phyloP scores from a whole-genome alignment of 306 rosid species.

The Potentilla sterilis region DNA sequence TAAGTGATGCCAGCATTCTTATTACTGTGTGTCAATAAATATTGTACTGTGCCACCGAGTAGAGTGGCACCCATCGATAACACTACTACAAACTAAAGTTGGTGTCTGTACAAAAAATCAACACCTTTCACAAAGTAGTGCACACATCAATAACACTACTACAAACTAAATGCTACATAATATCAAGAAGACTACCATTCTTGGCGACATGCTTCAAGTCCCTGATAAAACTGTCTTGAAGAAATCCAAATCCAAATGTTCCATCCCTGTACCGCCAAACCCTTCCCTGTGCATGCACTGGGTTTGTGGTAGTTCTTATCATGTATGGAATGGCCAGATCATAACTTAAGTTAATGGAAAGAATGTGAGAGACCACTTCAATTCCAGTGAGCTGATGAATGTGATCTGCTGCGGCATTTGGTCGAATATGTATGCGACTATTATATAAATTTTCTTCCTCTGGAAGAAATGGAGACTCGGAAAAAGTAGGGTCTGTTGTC shows the following conservation, averaged over 20 bases:
- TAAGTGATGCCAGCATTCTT: conserved; percentile 2
- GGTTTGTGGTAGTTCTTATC: conserved; percentile 43
- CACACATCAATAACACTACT: conserved; percentile 22
- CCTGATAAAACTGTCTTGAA: conserved; percentile 67
- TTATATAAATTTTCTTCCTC: conserved; percentile 67
- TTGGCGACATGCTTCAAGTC: conserved; percentile 65
- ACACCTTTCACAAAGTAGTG: conserved; percentile 1
- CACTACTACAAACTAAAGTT: not conserved
- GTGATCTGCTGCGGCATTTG: conserved; percentile 38
- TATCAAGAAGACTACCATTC: conserved; percentile 60
- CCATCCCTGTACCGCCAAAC: conserved; percentile 85
- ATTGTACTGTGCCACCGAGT: conserved; percentile 22
- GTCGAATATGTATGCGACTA: conserved; percentile 64
- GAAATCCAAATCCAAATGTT: conserved; percentile 84
- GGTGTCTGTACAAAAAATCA: conserved; percentile 25
- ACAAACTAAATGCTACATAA: conserved; percentile 35
- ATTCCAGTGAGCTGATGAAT: conserved; percentile 41
- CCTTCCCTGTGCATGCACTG: conserved; percentile 70
- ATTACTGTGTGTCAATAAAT: not conserved
- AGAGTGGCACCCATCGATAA: conserved; percentile 26
- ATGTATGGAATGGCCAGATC: conserved; percentile 63
- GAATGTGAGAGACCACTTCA: conserved; percentile 53
- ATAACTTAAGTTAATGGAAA: conserved; percentile 64
- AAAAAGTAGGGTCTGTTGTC: conserved; percentile 51
- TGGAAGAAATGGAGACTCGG: conserved; percentile 62